Percentiles rank a stretch among this genome's conserved stretches.
Evolutionary conservation across 192 early-diverging fungal species (phyloP).

Genomic region (Phlyctochytrium planicorne): DNA sequence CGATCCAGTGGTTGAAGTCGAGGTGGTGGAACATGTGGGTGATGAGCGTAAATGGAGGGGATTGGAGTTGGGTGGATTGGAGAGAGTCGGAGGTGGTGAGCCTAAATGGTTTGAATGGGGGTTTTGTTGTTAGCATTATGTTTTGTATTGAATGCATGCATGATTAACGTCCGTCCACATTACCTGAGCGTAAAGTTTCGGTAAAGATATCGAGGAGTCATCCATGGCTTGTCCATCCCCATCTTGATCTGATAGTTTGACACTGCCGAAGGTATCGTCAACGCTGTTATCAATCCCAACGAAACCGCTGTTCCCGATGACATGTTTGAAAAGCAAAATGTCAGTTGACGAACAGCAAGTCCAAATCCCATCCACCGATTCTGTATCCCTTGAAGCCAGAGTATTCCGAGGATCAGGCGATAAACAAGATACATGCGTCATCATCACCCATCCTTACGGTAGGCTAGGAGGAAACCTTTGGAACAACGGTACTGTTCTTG

Average conservation of each 20-base stretch:
- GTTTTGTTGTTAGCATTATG: background rate
- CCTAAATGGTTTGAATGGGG: slow-evolving; percentile 5
- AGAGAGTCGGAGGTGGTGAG: slow-evolving; percentile 15
- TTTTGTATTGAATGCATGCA: background rate
- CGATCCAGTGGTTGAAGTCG: slow-evolving; percentile 23
- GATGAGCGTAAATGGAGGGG: slow-evolving; percentile 21
- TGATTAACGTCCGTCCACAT: too few relatives aligned
- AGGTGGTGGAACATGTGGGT: slow-evolving; percentile 36
- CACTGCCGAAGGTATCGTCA: slow-evolving; percentile 26
- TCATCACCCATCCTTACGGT: slow-evolving; percentile 28
- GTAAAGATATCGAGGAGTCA: too few relatives aligned
- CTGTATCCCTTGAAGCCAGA: too few relatives aligned
- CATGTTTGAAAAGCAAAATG: too few relatives aligned
- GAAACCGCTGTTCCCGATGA: slow-evolving; percentile 5
- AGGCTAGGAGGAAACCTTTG: slow-evolving; percentile 20
- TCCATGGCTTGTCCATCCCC: slow-evolving; percentile 20
- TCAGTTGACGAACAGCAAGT: too few relatives aligned
- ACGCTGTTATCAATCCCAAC: background rate
- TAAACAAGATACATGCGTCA: slow-evolving; percentile 23
- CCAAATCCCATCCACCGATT: too few relatives aligned
- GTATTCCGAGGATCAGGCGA: too few relatives aligned
- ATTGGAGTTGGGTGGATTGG: too few relatives aligned
- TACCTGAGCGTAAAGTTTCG: too few relatives aligned
- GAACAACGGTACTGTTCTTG: too few relatives aligned
- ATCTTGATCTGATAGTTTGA: slow-evolving; percentile 17